Evolutionary conservation across 768 basidiomycete genomes (phyloP), one percentile per base, ranked within the genome.

Genomic region (Hortiboletus flavorubellus): DNA sequence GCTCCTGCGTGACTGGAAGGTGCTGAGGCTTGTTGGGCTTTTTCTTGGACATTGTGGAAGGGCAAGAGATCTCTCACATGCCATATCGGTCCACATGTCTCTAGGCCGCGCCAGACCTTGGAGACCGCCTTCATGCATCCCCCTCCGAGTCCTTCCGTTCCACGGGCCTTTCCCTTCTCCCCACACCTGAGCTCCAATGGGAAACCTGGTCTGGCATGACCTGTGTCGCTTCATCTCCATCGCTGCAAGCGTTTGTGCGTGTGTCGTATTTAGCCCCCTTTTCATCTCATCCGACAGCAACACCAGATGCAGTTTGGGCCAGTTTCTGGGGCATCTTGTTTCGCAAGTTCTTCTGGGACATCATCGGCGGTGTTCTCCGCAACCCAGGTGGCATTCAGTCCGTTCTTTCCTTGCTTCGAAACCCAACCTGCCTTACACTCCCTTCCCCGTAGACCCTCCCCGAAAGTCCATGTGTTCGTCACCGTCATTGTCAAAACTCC

Each of bases 341-440:
- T 75, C 89, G 92, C 72, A 96, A 96, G 75, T 96, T 92, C 81
- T 94, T 96, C 75, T 96, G 91, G 89, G 94, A 96, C 75, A 92
- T 96, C 68, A 75, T 93, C n/a, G 86, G 84, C 55, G 93, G 89
- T 45, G 86, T 79, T 54, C 68, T 91, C 54, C 86, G 89, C 58
- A 79, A 82, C 68, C 89, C 89, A 30, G 89, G 89, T 74, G 89
- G 89, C 50, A 53, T 89, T 26, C 88, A 91, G 89, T 91, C 59
- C 66, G 86, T 84, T 14, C 35, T 35, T 8, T 29, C 2, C 38
- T 41, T 16, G 26, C 26, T 15, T 14, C 18, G 21, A 39, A 29
- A 21, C 23, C 23, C 14, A 38, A 34, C 10, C 14, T 11, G 12
- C 26, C 21, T 51, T 56, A 47, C 46, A 30, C 18, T 2, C 38